Conservation (phyloP, 768 basidiomycete species). For the Coprinellus aureogranulatus region DNA sequence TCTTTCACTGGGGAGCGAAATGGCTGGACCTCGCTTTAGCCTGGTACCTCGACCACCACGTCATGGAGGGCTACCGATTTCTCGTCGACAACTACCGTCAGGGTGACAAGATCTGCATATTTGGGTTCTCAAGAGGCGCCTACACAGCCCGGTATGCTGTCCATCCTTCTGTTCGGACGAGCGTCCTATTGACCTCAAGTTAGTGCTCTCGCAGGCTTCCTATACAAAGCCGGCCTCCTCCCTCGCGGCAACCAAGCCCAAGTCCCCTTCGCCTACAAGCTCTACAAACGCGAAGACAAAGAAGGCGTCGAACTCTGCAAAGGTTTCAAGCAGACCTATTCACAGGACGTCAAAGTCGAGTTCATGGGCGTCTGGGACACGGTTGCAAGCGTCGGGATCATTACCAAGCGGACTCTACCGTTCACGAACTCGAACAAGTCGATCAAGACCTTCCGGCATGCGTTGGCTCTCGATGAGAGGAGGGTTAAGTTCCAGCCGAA, state of each 20-base stretch:
- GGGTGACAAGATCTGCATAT: slow-evolving; percentile 77
- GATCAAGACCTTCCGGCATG: slow-evolving; percentile 73
- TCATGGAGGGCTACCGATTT: slow-evolving; percentile 71
- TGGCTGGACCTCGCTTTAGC: slow-evolving; percentile 67
- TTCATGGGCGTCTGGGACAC: slow-evolving; percentile 81
- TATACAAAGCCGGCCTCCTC: slow-evolving; percentile 61
- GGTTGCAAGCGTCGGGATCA: slow-evolving; percentile 63
- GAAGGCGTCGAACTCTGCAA: slow-evolving; percentile 61
- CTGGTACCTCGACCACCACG: slow-evolving; percentile 71
- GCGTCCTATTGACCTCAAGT: neutral
- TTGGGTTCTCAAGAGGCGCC: slow-evolving; percentile 79
- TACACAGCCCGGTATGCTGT: slow-evolving; percentile 75
- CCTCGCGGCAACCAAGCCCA: slow-evolving; percentile 72
- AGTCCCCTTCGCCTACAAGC: slow-evolving; percentile 75
- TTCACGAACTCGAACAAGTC: slow-evolving; percentile 60
- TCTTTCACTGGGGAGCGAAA: slow-evolving; percentile 56
- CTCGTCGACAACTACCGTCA: slow-evolving; percentile 74
- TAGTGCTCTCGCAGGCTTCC: slow-evolving; percentile 3
- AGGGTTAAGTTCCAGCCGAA: slow-evolving; percentile 65
- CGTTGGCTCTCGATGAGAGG: slow-evolving; percentile 70
- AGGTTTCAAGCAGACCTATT: slow-evolving; percentile 73
- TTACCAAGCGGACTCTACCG: slow-evolving; percentile 57
- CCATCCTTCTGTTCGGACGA: slow-evolving; percentile 1
- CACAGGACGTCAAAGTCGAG: slow-evolving; percentile 70
- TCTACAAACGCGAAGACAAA: slow-evolving; percentile 61